Conservation (phyloP, 179 eudicot genomes). For the Actinidia arguta region DNA sequence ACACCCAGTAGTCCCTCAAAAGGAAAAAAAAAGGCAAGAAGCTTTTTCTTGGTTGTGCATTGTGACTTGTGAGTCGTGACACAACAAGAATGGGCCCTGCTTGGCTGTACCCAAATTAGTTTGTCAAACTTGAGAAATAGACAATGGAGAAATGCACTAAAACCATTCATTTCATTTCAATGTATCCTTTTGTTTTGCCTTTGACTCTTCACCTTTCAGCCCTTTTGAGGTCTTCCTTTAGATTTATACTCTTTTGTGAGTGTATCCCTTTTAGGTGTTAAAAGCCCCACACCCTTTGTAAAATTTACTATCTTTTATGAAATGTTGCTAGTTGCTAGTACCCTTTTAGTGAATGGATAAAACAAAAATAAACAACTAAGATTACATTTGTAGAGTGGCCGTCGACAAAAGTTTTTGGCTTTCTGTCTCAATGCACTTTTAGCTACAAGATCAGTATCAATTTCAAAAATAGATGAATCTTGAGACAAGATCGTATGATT, state of each 20-base stretch:
- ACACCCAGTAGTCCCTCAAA: no score
- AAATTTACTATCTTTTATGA: no score
- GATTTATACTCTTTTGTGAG: not conserved
- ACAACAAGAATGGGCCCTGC: constrained; percentile 11
- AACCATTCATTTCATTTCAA: constrained; percentile 16
- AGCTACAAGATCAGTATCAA: no score
- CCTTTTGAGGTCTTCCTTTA: constrained; percentile 37
- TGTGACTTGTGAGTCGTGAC: not conserved
- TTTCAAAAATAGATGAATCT: no score
- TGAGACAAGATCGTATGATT: no score
- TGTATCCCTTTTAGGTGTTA: constrained; percentile 5
- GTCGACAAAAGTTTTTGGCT: not conserved
- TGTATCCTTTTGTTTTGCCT: constrained; percentile 13
- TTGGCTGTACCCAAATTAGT: not conserved
- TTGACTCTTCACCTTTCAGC: constrained; percentile 43
- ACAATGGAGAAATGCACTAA: constrained; percentile 22
- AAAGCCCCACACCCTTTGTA: not conserved
- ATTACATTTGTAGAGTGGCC: not conserved
- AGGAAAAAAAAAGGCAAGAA: constrained; percentile 14
- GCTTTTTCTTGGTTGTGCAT: constrained; percentile 11
- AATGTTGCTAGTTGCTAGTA: no score
- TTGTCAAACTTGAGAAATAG: not conserved
- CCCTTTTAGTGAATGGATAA: not conserved
- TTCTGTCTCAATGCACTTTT: no score
- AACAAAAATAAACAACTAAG: not conserved